A percentile compares a stretch with the other conserved stretches of the same genome.
Conservation (phyloP, 2,329 filamentous ascomycete species). For the Fusarium lyarnte region DNA sequence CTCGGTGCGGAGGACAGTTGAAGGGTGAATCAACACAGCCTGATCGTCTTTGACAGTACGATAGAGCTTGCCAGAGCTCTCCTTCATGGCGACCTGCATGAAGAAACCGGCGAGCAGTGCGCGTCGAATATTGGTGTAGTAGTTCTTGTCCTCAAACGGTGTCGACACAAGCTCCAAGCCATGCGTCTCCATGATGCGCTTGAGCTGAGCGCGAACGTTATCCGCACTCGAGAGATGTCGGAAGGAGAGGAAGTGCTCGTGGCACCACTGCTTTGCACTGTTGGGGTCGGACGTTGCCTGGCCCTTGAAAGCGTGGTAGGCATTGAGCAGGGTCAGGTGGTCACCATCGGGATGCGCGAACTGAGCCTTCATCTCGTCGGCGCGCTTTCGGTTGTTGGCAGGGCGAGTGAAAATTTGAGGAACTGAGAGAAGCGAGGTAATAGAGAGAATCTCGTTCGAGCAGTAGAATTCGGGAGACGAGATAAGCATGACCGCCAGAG, state of each 20-base stretch:
- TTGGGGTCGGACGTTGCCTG: constrained; percentile 65
- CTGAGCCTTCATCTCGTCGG: constrained; percentile 95
- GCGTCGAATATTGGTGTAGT: constrained; percentile 96
- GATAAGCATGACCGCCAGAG: constrained; percentile 96
- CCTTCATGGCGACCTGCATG: constrained; percentile 98
- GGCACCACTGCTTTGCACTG: constrained; percentile 91
- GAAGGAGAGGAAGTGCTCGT: constrained; percentile 93
- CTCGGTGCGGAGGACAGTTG: constrained; percentile 86
- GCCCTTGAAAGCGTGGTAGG: constrained; percentile 96
- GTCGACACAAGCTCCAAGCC: constrained; percentile 88
- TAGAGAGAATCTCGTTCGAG: constrained; percentile 96
- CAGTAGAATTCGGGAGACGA: constrained; percentile 98
- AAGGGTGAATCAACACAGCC: constrained; percentile 90
- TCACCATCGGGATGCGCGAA: constrained; percentile 95
- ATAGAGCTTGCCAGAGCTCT: constrained; percentile 88
- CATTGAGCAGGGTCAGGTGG: constrained; percentile 94
- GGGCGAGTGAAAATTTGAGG: constrained; percentile 94
- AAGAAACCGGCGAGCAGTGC: constrained; percentile 96
- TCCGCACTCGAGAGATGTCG: constrained; percentile 91
- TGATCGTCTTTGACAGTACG: constrained; percentile 97
- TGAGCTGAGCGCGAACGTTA: constrained; percentile 90
- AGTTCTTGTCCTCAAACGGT: constrained; percentile 92
- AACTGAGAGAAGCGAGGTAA: constrained; percentile 92
- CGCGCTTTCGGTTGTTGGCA: constrained; percentile 83
- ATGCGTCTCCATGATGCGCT: constrained; percentile 95